Evolutionary conservation across 2,329 filamentous ascomycete genomes (phyloP).

Genomic region (Orbilia javanica): DNA sequence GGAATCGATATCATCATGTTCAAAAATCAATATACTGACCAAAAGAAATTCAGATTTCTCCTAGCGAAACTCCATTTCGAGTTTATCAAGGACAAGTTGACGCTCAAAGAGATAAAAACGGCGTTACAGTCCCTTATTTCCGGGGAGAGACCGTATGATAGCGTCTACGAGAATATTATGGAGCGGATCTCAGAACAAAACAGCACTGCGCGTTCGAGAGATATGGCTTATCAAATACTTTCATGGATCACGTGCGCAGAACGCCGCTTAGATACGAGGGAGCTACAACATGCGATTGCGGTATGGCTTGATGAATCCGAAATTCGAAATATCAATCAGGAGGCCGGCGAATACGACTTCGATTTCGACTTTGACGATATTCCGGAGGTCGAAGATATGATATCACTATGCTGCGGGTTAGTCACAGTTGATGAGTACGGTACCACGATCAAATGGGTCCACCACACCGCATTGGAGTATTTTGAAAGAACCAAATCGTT

Average conservation of each 20-base stretch:
- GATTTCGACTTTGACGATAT: neutral
- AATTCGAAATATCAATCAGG: neutral
- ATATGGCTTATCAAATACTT: constrained; percentile 5
- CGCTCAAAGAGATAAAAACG: constrained; percentile 63
- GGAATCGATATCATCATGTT: too few species aligned
- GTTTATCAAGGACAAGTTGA: constrained; percentile 64
- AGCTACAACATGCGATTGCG: constrained; percentile 19
- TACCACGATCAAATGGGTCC: constrained; percentile 61
- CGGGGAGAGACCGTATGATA: constrained; percentile 57
- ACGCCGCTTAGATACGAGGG: neutral
- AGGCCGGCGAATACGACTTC: neutral
- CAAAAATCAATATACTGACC: neutral
- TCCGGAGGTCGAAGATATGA: neutral
- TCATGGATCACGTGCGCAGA: constrained; percentile 28
- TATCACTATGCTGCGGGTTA: constrained; percentile 61
- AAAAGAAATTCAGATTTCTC: constrained; percentile 64
- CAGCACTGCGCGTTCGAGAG: neutral
- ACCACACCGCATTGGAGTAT: constrained; percentile 63
- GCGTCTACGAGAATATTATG: constrained; percentile 20
- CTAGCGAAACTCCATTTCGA: constrained; percentile 65
- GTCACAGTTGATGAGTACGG: constrained; percentile 62
- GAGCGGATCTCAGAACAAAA: neutral
- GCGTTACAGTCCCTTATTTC: constrained; percentile 63
- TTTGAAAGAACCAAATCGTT: constrained; percentile 38
- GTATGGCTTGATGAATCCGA: constrained; percentile 5